These are phyloP conservation scores for Aleurites moluccanus DNA, from an alignment of 441 rosid species.

Conservation along the genomic window DNA sequence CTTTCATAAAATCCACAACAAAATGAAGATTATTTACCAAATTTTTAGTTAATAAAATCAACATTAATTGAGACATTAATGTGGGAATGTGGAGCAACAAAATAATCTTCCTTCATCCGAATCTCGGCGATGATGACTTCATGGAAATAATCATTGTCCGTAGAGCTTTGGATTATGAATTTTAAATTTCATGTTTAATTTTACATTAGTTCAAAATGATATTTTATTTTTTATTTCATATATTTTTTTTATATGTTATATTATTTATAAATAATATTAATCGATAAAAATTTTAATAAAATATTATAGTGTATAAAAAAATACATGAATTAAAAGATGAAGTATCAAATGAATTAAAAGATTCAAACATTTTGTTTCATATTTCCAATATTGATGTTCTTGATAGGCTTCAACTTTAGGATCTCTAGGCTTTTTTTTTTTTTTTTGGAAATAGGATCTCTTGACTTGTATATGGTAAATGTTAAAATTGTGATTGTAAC, in stretches of 20 bases:
- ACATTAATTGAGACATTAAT: conserved; percentile 28
- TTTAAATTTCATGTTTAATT: conserved; percentile 22
- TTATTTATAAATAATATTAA: too few relatives aligned
- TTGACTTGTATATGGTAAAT: conserved; percentile 39
- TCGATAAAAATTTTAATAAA: too few relatives aligned
- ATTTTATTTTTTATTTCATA: too few relatives aligned
- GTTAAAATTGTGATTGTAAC: conserved; percentile 25
- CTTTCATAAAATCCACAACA: conserved; percentile 23
- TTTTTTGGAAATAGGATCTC: too few relatives aligned
- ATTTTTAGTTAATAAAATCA: conserved; percentile 23
- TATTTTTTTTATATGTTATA: too few relatives aligned
- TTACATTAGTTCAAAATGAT: too few relatives aligned
- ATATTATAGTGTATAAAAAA: too few relatives aligned
- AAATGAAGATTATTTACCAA: conserved; percentile 16
- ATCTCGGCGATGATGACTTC: conserved; percentile 28
- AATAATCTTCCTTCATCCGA: conserved; percentile 17
- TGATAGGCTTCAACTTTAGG: conserved; percentile 25
- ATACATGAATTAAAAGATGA: too few relatives aligned
- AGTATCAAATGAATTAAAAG: too few relatives aligned
- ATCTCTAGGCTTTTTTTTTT: too few relatives aligned
- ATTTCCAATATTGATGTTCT: conserved; percentile 6
- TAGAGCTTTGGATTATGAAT: conserved; percentile 37
- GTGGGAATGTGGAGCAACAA: conserved; percentile 28
- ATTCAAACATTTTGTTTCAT: conserved; percentile 11
- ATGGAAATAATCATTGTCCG: conserved; percentile 28